phyloP scores from a whole-genome alignment of 495 filamentous ascomycete species.

The Rhypophila decipiens region DNA sequence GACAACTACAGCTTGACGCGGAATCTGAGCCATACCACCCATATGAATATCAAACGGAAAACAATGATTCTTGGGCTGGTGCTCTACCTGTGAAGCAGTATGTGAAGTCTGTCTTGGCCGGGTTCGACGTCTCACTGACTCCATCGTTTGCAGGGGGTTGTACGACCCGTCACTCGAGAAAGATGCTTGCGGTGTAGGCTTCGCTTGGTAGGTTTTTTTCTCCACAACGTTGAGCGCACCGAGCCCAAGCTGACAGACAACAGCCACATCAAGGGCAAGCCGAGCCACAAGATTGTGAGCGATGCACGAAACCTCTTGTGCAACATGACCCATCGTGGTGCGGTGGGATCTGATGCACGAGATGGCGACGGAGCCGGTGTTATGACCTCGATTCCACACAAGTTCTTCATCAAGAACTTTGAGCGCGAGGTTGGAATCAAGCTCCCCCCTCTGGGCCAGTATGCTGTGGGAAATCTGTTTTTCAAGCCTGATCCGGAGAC shows the following conservation, averaged over 20 bases:
- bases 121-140: constrained; percentile 2
- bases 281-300: constrained; percentile 98
- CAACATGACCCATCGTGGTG: constrained; percentile 99
- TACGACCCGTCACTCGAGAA: constrained; percentile 97
- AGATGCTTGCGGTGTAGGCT: constrained; percentile 99
- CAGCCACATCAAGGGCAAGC: constrained; percentile 94
- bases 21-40: constrained; percentile 47
- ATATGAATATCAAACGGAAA: constrained; percentile 81
- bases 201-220: constrained; percentile 74
- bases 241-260: constrained; percentile 3
- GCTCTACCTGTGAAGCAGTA: constrained; percentile 91
- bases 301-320: constrained; percentile 96
- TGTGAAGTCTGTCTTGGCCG: constrained; percentile 12
- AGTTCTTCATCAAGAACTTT: constrained; percentile 98
- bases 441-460: constrained; percentile 84
- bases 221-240: neutral
- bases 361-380: constrained; percentile 98
- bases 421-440: constrained; percentile 79
- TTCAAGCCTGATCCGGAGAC: constrained; percentile 94
- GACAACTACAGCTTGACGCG: constrained; percentile 46
- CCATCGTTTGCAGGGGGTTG: constrained; percentile 52
- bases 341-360: constrained; percentile 93
- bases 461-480: constrained; percentile 96
- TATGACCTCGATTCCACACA: constrained; percentile 99
- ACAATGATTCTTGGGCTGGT: constrained; percentile 91